Conservation (phyloP, 2,329 filamentous ascomycete species). For the Hirsutella minnesotensis region DNA sequence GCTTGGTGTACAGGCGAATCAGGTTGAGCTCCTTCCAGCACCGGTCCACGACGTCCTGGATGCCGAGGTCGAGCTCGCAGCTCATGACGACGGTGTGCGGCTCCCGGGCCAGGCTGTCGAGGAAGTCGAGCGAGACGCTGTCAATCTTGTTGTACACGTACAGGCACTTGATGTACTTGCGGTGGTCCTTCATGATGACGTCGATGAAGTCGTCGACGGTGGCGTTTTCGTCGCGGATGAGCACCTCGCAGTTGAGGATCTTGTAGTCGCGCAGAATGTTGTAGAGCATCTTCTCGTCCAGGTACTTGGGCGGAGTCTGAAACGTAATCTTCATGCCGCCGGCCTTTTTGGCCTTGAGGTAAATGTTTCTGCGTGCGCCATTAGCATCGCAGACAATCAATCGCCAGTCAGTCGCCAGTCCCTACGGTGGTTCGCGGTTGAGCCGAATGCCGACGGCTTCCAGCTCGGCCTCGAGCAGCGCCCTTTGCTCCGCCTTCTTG, state of each 20-base stretch:
- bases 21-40: conserved; percentile 89
- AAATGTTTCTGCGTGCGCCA: conserved; percentile 64
- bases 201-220: conserved; percentile 99
- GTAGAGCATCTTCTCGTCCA: conserved; percentile 97
- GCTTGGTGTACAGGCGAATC: conserved; percentile 92
- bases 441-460: conserved; percentile 91
- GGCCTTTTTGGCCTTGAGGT: conserved; percentile 88
- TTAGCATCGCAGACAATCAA: not conserved
- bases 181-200: conserved; percentile 97
- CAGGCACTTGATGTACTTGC: conserved; percentile 89
- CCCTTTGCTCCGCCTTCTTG: conserved; percentile 87
- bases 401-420: conserved; percentile 2
- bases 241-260: conserved; percentile 92
- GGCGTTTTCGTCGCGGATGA: conserved; percentile 86
- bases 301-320: conserved; percentile 70
- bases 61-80: conserved; percentile 88
- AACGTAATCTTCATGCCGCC: conserved; percentile 99
- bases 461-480: conserved; percentile 79
- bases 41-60: conserved; percentile 84
- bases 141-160: conserved; percentile 99
- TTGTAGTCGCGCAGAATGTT: conserved; percentile 98
- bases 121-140: conserved; percentile 81
- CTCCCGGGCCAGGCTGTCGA: conserved; percentile 85
- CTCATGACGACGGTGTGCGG: conserved; percentile 94
- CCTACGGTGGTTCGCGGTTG: conserved; percentile 81